Base-by-base conservation (phyloP, 2,329 filamentous ascomycete genomes). In the Rhexocercosporidium sp. region DNA sequence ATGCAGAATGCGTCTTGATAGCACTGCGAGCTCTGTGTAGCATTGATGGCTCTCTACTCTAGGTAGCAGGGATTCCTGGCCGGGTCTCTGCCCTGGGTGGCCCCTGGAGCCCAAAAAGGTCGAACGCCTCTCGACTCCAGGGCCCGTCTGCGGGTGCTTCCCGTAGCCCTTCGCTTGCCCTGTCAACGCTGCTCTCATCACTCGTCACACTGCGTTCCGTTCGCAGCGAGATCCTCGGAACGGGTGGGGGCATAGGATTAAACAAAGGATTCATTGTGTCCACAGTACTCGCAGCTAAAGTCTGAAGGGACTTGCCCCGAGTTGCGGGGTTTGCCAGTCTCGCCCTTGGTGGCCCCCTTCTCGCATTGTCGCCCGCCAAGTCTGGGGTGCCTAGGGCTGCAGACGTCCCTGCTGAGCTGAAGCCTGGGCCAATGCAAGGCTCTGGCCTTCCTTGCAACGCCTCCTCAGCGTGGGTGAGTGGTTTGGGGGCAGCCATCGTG, bases 111-210 rank as follows among this genome's bases (percentile, higher is more conserved):
- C 72, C 75, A 69, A 79, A 76, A n/a, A 79, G 69, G 71, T 79
- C 78, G 61, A 76, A 76, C 4, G 77, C 73, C 68, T 79, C 77
- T 41, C 75, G 71, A 69, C 77, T 78, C 78, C 78, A 79, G 5
- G 78, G 74, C 1, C 77, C 77, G 11, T 41, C 61, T 31, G 29
- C 9, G 16, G 62, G 25, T 6, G 29, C 61, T 54, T 64, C 62
- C 51, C 51, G 54, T 12, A 39, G 34, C 8, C 22, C 31, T 47
- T 37, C 34, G 2, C n/a, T 25, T 51, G 56, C 29, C 34, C 44
- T 47, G 57, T 46, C 51, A 53, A 49, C 61, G 56, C 41, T 41
- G 49, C 49, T 5, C 27, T 65, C 46, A 37, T 44, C 64, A 53
- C 66, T 31, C 6, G 59, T 14, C 22, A 34, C 22, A 25, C 22